These are phyloP conservation scores for Metschnikowia matae DNA, from an alignment of 805 yeast species.

Conservation along the genomic window DNA sequence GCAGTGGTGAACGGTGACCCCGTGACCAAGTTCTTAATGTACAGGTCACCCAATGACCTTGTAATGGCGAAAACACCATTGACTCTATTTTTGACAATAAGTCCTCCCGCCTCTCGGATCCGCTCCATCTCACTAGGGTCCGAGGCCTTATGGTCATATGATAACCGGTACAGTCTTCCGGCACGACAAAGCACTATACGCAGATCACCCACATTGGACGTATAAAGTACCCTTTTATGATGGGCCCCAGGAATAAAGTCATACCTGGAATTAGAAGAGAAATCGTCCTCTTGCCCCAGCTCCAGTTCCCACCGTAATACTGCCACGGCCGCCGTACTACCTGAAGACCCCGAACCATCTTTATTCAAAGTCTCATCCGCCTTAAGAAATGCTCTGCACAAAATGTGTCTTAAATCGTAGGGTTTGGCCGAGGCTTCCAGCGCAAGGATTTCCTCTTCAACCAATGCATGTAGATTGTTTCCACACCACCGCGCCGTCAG, in stretches of 20 bases:
- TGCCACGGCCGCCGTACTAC: constrained; percentile 95
- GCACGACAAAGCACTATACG: constrained; percentile 72
- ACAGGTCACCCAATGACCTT: constrained; percentile 88
- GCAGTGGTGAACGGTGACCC: constrained; percentile 92
- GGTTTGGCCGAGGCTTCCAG: constrained; percentile 21
- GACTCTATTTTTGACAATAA: constrained; percentile 84
- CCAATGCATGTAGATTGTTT: constrained; percentile 66
- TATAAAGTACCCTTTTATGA: constrained; percentile 75
- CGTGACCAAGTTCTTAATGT: constrained; percentile 82
- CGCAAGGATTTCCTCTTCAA: constrained; percentile 51
- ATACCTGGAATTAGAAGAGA: constrained; percentile 21
- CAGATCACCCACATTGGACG: constrained; percentile 95
- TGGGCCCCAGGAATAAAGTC: constrained; percentile 45
- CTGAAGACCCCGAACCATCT: constrained; percentile 68
- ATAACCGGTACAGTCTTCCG: constrained; percentile 72
- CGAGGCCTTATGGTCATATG: constrained; percentile 92
- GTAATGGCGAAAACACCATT: constrained; percentile 96
- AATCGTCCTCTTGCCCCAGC: neutral
- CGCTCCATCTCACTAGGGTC: constrained; percentile 75
- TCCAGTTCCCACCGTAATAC: constrained; percentile 74
- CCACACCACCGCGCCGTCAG: constrained; percentile 96
- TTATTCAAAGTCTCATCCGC: constrained; percentile 69
- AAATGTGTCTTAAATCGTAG: constrained; percentile 56
- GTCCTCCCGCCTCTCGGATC: constrained; percentile 75
- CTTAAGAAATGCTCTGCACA: constrained; percentile 64